Percentiles rank a stretch among this genome's conserved stretches.
Conservation (phyloP, 2,329 filamentous ascomycete genomes). For the Aspergillus bombycis region DNA sequence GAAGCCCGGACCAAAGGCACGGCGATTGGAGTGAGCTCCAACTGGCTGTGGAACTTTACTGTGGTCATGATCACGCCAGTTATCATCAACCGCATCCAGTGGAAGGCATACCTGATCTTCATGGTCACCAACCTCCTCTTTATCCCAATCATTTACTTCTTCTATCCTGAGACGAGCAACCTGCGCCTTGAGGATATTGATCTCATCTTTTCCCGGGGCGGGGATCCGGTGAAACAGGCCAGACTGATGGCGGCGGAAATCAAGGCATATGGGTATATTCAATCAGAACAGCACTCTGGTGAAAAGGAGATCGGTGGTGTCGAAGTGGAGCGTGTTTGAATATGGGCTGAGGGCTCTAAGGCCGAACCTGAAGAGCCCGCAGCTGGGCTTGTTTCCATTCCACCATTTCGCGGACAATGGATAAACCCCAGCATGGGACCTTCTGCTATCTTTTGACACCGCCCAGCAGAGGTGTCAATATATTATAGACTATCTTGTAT, state of each 20-base stretch:
- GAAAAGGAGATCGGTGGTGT: neutral
- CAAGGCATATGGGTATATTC: neutral
- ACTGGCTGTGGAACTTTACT: slow-evolving; percentile 52
- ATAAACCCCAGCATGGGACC: too few species aligned
- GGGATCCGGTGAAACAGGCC: neutral
- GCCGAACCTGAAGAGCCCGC: too few species aligned
- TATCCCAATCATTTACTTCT: slow-evolving; percentile 50
- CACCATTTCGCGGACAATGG: neutral
- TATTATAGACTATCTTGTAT: neutral
- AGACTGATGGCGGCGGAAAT: neutral
- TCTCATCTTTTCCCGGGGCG: slow-evolving; percentile 36
- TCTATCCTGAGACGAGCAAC: slow-evolving; percentile 47
- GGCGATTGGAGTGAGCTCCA: slow-evolving; percentile 41
- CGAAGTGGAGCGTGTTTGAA: neutral
- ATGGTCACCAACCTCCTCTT: slow-evolving; percentile 38
- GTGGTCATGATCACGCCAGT: slow-evolving; percentile 41
- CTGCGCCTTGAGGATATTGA: slow-evolving; percentile 50
- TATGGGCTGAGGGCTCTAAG: too few species aligned
- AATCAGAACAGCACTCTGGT: neutral
- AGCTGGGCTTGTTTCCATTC: neutral
- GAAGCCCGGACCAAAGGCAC: slow-evolving; percentile 54
- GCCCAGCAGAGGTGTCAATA: neutral
- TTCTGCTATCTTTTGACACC: neutral
- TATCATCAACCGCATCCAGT: slow-evolving; percentile 34
- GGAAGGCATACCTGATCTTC: slow-evolving; percentile 42